These are phyloP conservation scores for Monascus ruber DNA, from an alignment of 2,329 filamentous ascomycete species.

Conservation along the genomic window DNA sequence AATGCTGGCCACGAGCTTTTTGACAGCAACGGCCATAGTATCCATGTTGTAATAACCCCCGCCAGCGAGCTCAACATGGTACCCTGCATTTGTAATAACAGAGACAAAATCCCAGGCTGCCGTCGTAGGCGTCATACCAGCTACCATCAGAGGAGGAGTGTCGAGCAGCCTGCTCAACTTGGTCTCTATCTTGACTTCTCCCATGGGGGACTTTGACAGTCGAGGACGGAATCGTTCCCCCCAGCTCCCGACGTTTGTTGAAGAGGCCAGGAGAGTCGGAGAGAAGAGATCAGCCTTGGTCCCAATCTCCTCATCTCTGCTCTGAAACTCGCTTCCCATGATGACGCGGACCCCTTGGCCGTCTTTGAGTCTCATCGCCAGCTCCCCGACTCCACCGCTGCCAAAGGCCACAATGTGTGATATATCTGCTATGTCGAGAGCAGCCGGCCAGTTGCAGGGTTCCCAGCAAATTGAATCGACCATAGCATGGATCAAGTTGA, in stretches of 20 bases:
- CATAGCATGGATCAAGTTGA: no score
- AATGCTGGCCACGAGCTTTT: constrained; percentile 46
- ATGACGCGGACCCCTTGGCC: no score
- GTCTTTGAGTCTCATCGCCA: no score
- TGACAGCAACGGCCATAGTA: constrained; percentile 35
- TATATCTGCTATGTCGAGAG: no score
- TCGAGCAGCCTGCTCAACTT: constrained; percentile 87
- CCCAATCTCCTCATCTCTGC: not conserved
- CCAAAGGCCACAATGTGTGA: no score
- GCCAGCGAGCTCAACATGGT: constrained; percentile 38
- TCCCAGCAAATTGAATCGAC: no score
- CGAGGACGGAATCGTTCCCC: constrained; percentile 87
- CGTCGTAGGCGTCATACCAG: constrained; percentile 86
- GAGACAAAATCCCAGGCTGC: constrained; percentile 60
- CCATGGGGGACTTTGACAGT: constrained; percentile 70
- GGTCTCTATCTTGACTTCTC: constrained; percentile 85
- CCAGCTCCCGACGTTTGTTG: constrained; percentile 71
- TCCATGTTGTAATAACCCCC: constrained; percentile 40
- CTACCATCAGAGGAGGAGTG: constrained; percentile 76
- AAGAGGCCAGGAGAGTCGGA: constrained; percentile 46
- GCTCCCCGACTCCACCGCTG: no score
- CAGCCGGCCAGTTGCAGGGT: no score
- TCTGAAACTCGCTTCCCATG: not conserved
- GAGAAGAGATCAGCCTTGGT: not conserved
- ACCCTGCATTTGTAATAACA: constrained; percentile 41